These are phyloP conservation scores for Zymoseptoria tritici DNA, from an alignment of 2,329 filamentous ascomycete species.

Conservation along the genomic window DNA sequence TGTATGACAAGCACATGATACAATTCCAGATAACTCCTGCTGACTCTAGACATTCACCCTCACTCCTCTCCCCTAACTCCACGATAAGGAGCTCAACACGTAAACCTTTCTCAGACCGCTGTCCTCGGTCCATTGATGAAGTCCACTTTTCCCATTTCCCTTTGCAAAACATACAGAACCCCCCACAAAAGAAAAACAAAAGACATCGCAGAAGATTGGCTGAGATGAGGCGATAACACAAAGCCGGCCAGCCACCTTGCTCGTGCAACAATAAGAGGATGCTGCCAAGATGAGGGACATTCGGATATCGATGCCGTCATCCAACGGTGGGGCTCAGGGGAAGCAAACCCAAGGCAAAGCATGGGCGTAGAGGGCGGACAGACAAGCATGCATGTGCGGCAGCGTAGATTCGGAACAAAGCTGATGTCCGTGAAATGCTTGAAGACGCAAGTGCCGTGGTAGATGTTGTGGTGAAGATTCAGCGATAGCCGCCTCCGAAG, in stretches of 20 bases:
- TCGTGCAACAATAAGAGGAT: constrained; percentile 12
- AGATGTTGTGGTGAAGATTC: constrained; percentile 4
- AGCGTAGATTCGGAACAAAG: constrained; percentile 17
- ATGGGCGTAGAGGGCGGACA: constrained; percentile 15
- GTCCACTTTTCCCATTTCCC: constrained; percentile 1
- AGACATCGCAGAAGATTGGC: constrained; percentile 16
- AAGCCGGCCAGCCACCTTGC: constrained; percentile 15
- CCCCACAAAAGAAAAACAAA: constrained; percentile 15
- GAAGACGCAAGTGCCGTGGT: neutral
- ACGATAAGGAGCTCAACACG: neutral
- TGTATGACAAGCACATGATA: neutral
- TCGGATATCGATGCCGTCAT: constrained; percentile 11
- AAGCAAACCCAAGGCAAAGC: constrained; percentile 13
- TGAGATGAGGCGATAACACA: constrained; percentile 17
- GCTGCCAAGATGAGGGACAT: constrained; percentile 14
- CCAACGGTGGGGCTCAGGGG: constrained; percentile 10
- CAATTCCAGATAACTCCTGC: neutral
- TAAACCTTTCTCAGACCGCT: neutral
- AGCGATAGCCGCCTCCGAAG: constrained; percentile 21
- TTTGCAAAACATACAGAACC: constrained; percentile 13
- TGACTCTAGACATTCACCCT: neutral
- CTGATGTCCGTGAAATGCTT: constrained; percentile 4
- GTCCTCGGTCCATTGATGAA: neutral
- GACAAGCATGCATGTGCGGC: constrained; percentile 16
- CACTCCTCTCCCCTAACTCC: neutral